A percentile compares a stretch with the other conserved stretches of the same genome.
Conservation (phyloP, 2,329 filamentous ascomycete species). For the Sclerotinia sclerotiorum region DNA sequence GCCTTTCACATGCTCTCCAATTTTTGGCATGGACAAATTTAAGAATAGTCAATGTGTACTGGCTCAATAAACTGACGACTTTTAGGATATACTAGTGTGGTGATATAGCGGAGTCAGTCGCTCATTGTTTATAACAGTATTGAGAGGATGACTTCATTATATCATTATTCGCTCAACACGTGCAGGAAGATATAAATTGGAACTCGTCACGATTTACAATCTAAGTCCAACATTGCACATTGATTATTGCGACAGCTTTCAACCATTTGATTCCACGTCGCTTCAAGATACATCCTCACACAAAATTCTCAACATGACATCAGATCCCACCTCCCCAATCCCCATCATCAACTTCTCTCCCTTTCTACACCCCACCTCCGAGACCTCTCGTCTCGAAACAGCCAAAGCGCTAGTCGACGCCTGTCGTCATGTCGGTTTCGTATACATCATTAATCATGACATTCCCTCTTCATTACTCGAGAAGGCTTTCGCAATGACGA, state of each 20-base stretch:
- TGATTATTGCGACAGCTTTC: too few species aligned
- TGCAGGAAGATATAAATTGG: neutral
- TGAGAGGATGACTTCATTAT: neutral
- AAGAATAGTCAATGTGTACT: neutral
- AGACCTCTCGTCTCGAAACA: conserved; percentile 37
- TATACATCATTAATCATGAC: conserved; percentile 51
- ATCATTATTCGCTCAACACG: neutral
- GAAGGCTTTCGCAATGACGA: conserved; percentile 47
- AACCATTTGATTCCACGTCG: neutral
- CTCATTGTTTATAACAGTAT: neutral
- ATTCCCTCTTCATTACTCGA: conserved; percentile 43
- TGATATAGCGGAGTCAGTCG: neutral
- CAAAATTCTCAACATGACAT: neutral
- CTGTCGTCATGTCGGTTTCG: conserved; percentile 48
- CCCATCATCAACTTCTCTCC: conserved; percentile 35
- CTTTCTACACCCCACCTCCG: conserved; percentile 28
- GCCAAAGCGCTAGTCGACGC: conserved; percentile 45
- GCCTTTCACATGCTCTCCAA: neutral
- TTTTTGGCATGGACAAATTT: neutral
- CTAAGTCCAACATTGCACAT: too few species aligned
- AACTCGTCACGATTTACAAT: neutral
- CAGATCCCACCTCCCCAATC: conserved; percentile 17
- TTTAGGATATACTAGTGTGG: neutral
- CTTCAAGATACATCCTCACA: neutral
- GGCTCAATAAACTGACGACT: neutral